Evolutionary conservation across 805 yeast species (phyloP).

Genomic region (Ogataea trehalophila): DNA sequence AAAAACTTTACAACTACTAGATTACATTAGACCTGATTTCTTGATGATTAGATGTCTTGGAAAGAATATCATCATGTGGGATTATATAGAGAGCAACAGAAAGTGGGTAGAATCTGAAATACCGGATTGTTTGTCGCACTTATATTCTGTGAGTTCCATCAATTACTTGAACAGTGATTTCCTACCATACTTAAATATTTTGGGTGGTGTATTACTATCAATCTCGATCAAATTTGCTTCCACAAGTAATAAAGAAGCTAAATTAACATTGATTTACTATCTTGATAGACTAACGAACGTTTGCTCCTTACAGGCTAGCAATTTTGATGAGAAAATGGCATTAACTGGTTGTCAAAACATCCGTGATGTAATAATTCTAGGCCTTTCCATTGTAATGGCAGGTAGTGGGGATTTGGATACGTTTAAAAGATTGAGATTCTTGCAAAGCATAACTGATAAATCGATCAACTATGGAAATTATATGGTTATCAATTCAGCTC

Average conservation of each 20-base stretch:
- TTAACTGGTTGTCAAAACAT: constrained; percentile 48
- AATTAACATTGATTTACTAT: constrained; percentile 49
- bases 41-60: constrained; percentile 62
- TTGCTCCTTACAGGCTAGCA: constrained; percentile 36
- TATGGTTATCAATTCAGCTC: constrained; percentile 72
- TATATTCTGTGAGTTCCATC: constrained; percentile 26
- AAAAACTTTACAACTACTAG: constrained; percentile 49
- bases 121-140: constrained; percentile 40
- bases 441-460: constrained; percentile 52
- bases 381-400: constrained; percentile 74
- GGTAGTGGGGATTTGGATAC: constrained; percentile 86
- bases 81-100: constrained; percentile 40
- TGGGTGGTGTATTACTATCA: constrained; percentile 73
- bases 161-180: constrained; percentile 50
- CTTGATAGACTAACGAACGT: constrained; percentile 48
- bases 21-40: constrained; percentile 76
- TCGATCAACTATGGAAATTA: constrained; percentile 58
- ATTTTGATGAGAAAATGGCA: constrained; percentile 57
- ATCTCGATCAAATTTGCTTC: constrained; percentile 78
- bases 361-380: constrained; percentile 55
- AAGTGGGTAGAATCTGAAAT: constrained; percentile 57
- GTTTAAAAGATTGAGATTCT: constrained; percentile 63
- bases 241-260: constrained; percentile 47
- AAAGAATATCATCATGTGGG: constrained; percentile 69
- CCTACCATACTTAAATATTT: constrained; percentile 54